Conservation (phyloP, 139 green algal genomes). For the Raphidocelis subcapitata region DNA sequence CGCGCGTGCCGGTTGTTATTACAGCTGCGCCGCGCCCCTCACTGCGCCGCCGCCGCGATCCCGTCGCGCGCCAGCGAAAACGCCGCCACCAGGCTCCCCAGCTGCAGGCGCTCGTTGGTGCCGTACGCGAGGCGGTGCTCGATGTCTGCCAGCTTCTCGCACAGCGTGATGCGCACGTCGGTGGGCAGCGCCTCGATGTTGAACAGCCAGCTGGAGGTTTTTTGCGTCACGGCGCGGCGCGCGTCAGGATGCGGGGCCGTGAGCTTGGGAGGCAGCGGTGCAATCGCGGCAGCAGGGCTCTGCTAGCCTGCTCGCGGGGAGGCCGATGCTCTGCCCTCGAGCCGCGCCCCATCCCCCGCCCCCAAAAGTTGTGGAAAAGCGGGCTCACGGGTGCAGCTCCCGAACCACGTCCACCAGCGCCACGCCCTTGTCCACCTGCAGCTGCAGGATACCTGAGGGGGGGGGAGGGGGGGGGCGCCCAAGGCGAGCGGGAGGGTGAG, state of each 20-base stretch:
- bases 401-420: constrained; percentile 91
- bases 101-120: constrained; percentile 84
- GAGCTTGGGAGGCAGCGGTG: too few species aligned
- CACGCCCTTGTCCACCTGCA: constrained; percentile 80
- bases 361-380: too few species aligned
- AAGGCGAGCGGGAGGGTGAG: too few species aligned
- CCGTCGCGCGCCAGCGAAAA: constrained; percentile 75
- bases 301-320: neutral
- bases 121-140: constrained; percentile 86
- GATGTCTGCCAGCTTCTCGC: constrained; percentile 81
- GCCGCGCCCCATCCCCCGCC: too few species aligned
- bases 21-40: too few species aligned
- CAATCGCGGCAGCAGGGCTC: neutral
- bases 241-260: too few species aligned
- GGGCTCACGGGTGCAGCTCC: constrained; percentile 85
- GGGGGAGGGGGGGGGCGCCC: neutral
- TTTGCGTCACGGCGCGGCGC: neutral
- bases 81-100: constrained; percentile 78
- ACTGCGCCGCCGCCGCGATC: constrained; percentile 58
- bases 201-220: constrained; percentile 29
- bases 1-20: too few species aligned
- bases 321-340: neutral
- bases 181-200: constrained; percentile 25
- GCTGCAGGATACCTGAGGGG: constrained; percentile 42
- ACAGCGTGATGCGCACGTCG: constrained; percentile 48